Base-by-base conservation (phyloP, 1,284 basidiomycete species). In the Ustilago esculenta region DNA sequence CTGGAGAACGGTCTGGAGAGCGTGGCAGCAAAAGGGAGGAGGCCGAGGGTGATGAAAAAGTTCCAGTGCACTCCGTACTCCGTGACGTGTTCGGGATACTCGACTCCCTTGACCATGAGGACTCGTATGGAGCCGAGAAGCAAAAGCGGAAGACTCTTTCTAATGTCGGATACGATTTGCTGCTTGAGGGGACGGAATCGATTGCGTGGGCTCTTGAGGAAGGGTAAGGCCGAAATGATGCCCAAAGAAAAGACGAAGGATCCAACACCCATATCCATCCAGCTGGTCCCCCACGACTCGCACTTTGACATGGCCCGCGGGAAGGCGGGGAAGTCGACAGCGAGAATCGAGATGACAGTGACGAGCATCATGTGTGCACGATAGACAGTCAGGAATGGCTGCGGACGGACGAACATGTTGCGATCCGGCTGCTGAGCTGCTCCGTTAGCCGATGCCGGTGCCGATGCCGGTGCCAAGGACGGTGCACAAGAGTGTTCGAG, bases 51-150 rank as follows among this genome's bases (percentile, higher is more conserved):
- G 76, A 98, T 87, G 86, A 98, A 98, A 83, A 98, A 98, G 82
- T 98, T 98, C 96, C 96, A 98, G 79, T 98, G 94, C 0, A 89
- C 88, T 1, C 96, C 96, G 72, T 98, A 98, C 84, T 98, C 95
- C 0, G 92, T 90, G 37, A 91, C 88, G 72, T 98, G 96, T 85
- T 98, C 95, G 9, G 76, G 95, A 82, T 98, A 98, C 58, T 94
- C 92, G 0, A 90, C 88, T 3, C 92, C 91, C 82, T 98, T 98
- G 32, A 99, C 94, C 43, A 93, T 86, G 0, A 92, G 53, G 0
- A 97, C 88, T 2, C 95, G 85, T 0, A 92, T 78, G 0, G 92
- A 44, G 0, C 94, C 96, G 0, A 98, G 84, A 0, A 86, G 70
- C 3, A 94, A 84, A 18, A 97, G 81, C 0, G 93, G 92, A 0